Evolutionary conservation across 176 grass and related monocot genomes (phyloP).

Genomic region (Rhynchospora breviuscula): DNA sequence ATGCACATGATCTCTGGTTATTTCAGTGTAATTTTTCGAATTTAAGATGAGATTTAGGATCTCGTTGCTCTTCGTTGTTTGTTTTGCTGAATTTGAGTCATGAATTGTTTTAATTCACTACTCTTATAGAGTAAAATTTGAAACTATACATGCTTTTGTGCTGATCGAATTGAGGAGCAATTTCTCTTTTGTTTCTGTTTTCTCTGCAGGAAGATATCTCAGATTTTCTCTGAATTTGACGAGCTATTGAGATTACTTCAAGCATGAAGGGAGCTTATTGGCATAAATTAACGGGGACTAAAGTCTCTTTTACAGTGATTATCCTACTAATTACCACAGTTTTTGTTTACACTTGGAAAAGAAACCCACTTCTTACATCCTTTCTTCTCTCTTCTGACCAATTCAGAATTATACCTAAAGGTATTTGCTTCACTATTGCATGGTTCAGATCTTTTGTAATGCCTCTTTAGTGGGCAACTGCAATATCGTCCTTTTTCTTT

Average conservation of each 20-base stretch:
- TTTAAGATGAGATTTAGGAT: not conserved
- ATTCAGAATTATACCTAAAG: slow-evolving; percentile 29
- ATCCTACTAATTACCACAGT: slow-evolving; percentile 29
- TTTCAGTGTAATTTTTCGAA: not conserved
- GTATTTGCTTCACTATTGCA: slow-evolving; percentile 16
- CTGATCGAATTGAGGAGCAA: not conserved
- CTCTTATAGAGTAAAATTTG: not conserved
- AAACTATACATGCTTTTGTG: not conserved
- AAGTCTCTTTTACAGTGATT: slow-evolving; percentile 20
- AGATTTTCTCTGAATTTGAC: not conserved
- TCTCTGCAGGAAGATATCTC: slow-evolving; percentile 7
- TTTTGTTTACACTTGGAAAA: slow-evolving; percentile 31
- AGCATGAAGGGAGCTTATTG: slow-evolving; percentile 32
- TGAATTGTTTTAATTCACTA: not conserved
- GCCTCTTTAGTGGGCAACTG: not conserved
- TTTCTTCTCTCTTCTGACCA: slow-evolving; percentile 26
- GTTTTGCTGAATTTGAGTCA: not conserved
- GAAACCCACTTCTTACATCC: slow-evolving; percentile 25
- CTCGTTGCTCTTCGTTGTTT: not conserved
- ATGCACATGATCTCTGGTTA: not conserved
- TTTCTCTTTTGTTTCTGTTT: not conserved
- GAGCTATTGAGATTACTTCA: not conserved
- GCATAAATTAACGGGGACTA: slow-evolving; percentile 23
- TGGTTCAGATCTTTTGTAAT: not conserved
- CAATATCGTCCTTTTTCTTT: not conserved